phyloP scores from a whole-genome alignment of 352 stramenopile genomes.

The Phytophthora crassamura region DNA sequence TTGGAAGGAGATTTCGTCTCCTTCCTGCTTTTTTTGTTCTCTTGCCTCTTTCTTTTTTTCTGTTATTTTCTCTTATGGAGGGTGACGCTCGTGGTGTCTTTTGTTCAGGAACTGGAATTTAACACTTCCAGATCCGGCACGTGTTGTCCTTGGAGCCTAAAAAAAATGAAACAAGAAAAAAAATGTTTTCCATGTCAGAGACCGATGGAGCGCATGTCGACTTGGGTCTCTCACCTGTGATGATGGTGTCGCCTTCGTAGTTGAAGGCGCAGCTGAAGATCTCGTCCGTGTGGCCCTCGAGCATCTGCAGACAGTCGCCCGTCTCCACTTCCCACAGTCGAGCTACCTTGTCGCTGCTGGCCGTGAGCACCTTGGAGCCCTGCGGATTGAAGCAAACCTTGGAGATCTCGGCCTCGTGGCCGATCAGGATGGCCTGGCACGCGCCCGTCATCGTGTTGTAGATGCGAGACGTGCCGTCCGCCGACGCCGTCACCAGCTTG shows the following conservation, averaged over 20 bases:
- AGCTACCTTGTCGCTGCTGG: conserved; percentile 94
- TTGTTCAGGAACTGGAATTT: conserved; percentile 13
- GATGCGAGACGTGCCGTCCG: conserved; percentile 93
- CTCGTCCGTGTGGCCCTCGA: conserved; percentile 97
- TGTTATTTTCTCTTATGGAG: conserved; percentile 10
- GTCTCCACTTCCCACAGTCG: conserved; percentile 95
- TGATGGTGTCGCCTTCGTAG: conserved; percentile 97
- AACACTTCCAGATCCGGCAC: conserved; percentile 87
- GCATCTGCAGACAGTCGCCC: conserved; percentile 94
- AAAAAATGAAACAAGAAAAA: conserved; percentile 3
- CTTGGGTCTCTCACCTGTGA: conserved; percentile 85
- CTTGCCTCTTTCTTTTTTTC: conserved; percentile 6
- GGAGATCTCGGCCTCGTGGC: conserved; percentile 95
- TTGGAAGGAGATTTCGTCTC: conserved; percentile 10
- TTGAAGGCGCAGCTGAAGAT: conserved; percentile 98
- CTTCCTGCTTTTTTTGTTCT: conserved; percentile 26
- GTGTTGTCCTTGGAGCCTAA: conserved; percentile 87
- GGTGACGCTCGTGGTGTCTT: not conserved
- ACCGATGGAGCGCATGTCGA: too few relatives aligned
- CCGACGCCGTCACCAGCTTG: conserved; percentile 94
- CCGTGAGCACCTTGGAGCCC: conserved; percentile 94
- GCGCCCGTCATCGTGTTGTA: conserved; percentile 97
- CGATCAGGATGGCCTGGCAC: conserved; percentile 95
- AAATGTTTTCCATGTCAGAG: not conserved
- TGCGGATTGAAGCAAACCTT: conserved; percentile 96